Percentiles rank a stretch among this genome's conserved stretches.
Evolutionary conservation across 2,329 filamentous ascomycete species (phyloP).

Genomic region (Davidsoniella eucalypti): DNA sequence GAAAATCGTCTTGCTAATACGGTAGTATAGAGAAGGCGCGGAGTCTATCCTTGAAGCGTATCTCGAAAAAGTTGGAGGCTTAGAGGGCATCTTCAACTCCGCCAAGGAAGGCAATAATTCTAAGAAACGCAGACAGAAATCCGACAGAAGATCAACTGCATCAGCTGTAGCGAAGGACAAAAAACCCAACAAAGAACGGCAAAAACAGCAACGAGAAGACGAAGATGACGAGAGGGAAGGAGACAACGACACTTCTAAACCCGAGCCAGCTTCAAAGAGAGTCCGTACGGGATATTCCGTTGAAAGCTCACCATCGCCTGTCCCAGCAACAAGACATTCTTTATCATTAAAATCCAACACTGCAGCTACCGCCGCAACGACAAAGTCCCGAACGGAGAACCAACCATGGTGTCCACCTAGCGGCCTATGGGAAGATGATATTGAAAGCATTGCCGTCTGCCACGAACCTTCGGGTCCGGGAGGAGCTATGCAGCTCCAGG

Average conservation of each 20-base stretch:
- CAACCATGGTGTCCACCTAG: slow-evolving; percentile 46
- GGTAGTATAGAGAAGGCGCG: slow-evolving; percentile 33
- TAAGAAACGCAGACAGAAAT: slow-evolving; percentile 33
- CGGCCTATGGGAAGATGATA: slow-evolving; percentile 62
- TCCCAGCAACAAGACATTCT: slow-evolving; percentile 15
- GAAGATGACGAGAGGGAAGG: too few relatives aligned
- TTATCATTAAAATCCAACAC: too few relatives aligned
- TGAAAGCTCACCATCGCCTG: slow-evolving; percentile 26
- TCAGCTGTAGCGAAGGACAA: slow-evolving; percentile 15
- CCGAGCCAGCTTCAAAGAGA: slow-evolving; percentile 24
- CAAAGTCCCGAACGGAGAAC: slow-evolving; percentile 16
- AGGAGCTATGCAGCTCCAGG: slow-evolving; percentile 31
- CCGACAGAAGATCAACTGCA: slow-evolving; percentile 27
- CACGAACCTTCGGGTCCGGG: slow-evolving; percentile 39
- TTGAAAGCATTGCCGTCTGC: slow-evolving; percentile 54
- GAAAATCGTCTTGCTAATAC: not conserved
- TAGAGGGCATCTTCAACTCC: slow-evolving; percentile 35
- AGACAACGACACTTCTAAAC: slow-evolving; percentile 16
- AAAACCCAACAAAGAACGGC: too few relatives aligned
- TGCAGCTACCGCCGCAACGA: slow-evolving; percentile 15
- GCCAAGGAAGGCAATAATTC: slow-evolving; percentile 32
- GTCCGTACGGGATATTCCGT: slow-evolving; percentile 31
- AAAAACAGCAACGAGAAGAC: too few relatives aligned
- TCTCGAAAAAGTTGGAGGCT: slow-evolving; percentile 44
- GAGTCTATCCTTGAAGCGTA: slow-evolving; percentile 48